phyloP scores from a whole-genome alignment of 2,329 filamentous ascomycete species.

The Ceratocystis papillata region DNA sequence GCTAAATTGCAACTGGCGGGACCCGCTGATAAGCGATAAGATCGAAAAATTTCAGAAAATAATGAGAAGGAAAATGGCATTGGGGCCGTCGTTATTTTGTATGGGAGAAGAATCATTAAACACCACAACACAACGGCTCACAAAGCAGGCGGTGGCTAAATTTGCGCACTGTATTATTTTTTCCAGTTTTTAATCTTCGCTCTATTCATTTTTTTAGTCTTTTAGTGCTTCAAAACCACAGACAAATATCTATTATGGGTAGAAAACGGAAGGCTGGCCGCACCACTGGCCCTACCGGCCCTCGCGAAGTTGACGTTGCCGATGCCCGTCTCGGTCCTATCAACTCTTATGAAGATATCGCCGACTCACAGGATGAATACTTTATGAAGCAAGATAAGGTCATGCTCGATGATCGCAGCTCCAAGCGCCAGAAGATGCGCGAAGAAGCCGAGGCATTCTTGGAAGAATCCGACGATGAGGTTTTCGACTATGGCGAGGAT shows the following conservation, averaged over 20 bases:
- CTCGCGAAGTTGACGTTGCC: conserved; percentile 44
- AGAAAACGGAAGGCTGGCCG: conserved; percentile 61
- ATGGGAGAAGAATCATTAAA: conserved; percentile 7
- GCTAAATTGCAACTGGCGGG: conserved; percentile 5
- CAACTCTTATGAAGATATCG: conserved; percentile 67
- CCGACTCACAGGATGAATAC: conserved; percentile 90
- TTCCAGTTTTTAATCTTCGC: not conserved
- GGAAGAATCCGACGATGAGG: conserved; percentile 53
- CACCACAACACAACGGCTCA: not conserved
- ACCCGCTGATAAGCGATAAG: conserved; percentile 21
- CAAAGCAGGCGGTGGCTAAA: not conserved
- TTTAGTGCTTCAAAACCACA: not conserved
- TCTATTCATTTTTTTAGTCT: not conserved
- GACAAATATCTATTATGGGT: conserved; percentile 38
- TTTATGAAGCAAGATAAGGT: conserved; percentile 79
- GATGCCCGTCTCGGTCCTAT: conserved; percentile 53
- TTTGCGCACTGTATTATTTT: not conserved
- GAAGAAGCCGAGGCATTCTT: conserved; percentile 54
- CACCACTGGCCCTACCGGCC: conserved; percentile 39
- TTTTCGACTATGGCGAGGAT: conserved; percentile 40
- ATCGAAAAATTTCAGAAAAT: conserved; percentile 19
- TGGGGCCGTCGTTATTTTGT: not conserved
- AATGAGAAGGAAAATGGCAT: not conserved
- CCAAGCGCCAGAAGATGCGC: conserved; percentile 62
- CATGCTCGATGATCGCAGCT: conserved; percentile 64